Evolutionary conservation across 176 grass and related monocot species (phyloP), one percentile per base, ranked within the genome.

Genomic region (Echinochloa phyllopogon): DNA sequence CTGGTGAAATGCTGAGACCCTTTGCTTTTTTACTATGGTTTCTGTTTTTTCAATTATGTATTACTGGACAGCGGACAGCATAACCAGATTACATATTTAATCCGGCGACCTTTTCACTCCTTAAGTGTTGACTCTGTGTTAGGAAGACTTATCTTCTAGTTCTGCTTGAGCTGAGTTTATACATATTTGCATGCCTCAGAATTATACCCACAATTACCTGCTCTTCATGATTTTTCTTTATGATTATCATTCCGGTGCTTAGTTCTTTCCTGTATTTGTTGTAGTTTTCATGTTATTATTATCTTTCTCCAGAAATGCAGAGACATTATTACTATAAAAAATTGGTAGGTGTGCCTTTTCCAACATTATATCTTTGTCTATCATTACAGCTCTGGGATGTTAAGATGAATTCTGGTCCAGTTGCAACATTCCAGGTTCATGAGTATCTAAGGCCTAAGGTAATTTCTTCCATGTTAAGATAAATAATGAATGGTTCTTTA

Each of bases 381-480:
- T 48, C 76, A 45, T 86, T 90, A 49, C 91, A 98, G 96, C 87
- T 98, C 50, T 98, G 96, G 96, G 96, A 98, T 84, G 72, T 94
- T 76, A 98, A 94, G 84, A 95, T 98, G 96, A 50, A 98, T 87
- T 93, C 93, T 72, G 85, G 91, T 84, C 96, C 96, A 82, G 91
- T 95, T 87, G 89, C 89, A 4, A 95, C 93, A 11, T 95, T 92
- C 91, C 93, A 90, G 82, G 96, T 98, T 84, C 96, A 98, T 51
- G 93, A 98, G 76, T 90, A 98, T 85, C 77, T 98, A 64, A 95
- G 96, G 89, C 96, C 96, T 68, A 98, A 92, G 96, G 96, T 98
- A 87, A 92, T 80, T 68, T 81, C 44, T 78, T 77, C 6, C 84
- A n/a, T 65, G n/a, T 59, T 65, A 88, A 63, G 29, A 91, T 83